Percentiles rank a stretch among this genome's conserved stretches.
Conservation (phyloP, 2,329 filamentous ascomycete species). For the Nemania abortiva region DNA sequence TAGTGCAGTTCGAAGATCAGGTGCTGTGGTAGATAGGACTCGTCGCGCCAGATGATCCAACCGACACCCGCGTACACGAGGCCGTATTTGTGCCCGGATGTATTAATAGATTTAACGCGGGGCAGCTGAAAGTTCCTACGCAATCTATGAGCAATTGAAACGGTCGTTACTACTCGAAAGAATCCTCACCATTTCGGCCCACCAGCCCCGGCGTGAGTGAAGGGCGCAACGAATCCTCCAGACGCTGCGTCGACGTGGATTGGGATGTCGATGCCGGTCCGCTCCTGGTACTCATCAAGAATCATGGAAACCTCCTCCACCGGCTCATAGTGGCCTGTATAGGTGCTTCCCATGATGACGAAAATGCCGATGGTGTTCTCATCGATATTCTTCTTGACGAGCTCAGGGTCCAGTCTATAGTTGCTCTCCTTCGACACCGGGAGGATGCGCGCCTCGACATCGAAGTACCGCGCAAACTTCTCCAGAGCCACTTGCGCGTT, state of each 20-base stretch:
- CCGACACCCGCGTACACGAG: constrained; percentile 74
- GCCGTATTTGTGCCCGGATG: constrained; percentile 68
- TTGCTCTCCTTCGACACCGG: constrained; percentile 71
- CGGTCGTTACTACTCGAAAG: neutral
- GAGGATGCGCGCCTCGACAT: constrained; percentile 75
- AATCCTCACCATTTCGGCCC: constrained; percentile 66
- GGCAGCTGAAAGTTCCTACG: constrained; percentile 69
- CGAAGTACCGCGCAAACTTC: constrained; percentile 80
- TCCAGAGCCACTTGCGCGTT: constrained; percentile 80
- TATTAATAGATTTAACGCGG: constrained; percentile 75
- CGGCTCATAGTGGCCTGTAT: constrained; percentile 80
- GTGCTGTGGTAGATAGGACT: constrained; percentile 73
- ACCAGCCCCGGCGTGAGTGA: constrained; percentile 66
- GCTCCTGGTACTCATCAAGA: constrained; percentile 70
- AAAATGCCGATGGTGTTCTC: constrained; percentile 84
- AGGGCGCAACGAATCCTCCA: constrained; percentile 72
- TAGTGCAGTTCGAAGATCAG: constrained; percentile 78
- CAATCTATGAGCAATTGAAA: constrained; percentile 10
- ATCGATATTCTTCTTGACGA: constrained; percentile 75
- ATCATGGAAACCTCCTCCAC: constrained; percentile 76
- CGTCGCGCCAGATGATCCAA: constrained; percentile 78
- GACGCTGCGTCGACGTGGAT: constrained; percentile 75
- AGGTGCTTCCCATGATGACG: constrained; percentile 78
- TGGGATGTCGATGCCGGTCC: constrained; percentile 73
- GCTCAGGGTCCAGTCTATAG: constrained; percentile 71